These are phyloP conservation scores for Leptomonas seymouri DNA, from an alignment of 208 protist genomes.

Conservation along the genomic window DNA sequence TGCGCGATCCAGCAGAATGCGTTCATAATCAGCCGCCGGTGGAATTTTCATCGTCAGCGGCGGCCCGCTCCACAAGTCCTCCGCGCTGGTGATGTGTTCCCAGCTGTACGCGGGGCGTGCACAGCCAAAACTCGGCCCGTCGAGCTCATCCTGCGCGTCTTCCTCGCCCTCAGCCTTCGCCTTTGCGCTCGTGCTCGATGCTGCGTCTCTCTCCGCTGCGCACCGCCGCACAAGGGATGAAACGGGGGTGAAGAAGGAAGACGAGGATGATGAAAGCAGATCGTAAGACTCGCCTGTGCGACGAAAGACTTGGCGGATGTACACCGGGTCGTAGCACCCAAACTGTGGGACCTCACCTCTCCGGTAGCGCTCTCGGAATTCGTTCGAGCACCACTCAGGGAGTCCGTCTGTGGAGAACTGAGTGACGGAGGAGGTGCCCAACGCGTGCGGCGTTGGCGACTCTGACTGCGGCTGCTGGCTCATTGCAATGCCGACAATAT, in stretches of 20 bases:
- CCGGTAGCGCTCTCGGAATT: constrained; percentile 27
- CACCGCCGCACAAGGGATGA: constrained; percentile 25
- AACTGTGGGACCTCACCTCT: constrained; percentile 40
- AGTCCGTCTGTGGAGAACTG: constrained; percentile 7
- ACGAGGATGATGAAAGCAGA: neutral
- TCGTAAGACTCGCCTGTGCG: neutral
- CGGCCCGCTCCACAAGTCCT: constrained; percentile 63
- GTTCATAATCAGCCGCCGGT: constrained; percentile 74
- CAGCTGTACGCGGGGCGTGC: constrained; percentile 23
- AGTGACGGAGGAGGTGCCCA: constrained; percentile 1
- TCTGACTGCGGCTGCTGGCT: neutral
- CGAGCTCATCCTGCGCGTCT: neutral
- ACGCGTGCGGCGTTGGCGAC: neutral
- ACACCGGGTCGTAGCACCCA: constrained; percentile 65
- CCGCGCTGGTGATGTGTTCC: constrained; percentile 45
- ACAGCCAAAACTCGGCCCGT: constrained; percentile 5
- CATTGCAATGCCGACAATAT: no score
- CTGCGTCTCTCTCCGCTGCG: neutral
- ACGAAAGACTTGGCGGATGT: constrained; percentile 24
- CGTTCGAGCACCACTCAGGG: constrained; percentile 31
- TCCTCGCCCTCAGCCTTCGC: neutral
- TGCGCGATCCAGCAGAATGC: constrained; percentile 48
- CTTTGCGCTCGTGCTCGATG: neutral
- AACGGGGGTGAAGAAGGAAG: constrained; percentile 30
- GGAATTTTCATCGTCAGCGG: constrained; percentile 61